A percentile compares a stretch with the other conserved stretches of the same genome.
These are phyloP conservation scores for Raphanus sativus DNA, from an alignment of 345 rosid species.

Conservation along the genomic window DNA sequence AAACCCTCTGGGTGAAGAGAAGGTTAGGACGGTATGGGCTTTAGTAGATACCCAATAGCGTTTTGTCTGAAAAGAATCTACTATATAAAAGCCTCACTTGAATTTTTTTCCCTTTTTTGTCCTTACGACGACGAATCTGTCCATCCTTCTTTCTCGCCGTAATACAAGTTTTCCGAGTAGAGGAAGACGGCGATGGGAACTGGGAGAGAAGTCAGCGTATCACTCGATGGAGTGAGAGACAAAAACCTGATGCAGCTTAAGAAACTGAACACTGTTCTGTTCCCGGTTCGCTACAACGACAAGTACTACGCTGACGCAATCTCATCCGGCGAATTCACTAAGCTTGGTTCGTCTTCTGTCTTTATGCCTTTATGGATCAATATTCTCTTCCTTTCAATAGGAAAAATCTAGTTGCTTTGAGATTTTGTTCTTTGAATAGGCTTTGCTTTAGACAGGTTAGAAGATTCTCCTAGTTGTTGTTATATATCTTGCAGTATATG, in stretches of 20 bases:
- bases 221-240: constrained; percentile 91
- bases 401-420: constrained; percentile 5
- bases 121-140: constrained; percentile 12
- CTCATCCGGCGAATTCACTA: constrained; percentile 85
- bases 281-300: constrained; percentile 93
- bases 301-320: constrained; percentile 89
- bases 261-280: constrained; percentile 89
- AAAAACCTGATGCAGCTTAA: constrained; percentile 96
- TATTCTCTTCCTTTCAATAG: neutral
- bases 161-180: constrained; percentile 23
- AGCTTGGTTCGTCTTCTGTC: constrained; percentile 58
- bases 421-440: constrained; percentile 11
- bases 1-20: neutral
- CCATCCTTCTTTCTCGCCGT: neutral
- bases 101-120: neutral
- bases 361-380: neutral
- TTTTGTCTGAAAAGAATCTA: neutral
- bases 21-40: neutral
- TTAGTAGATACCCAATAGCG: neutral
- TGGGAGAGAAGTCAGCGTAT: constrained; percentile 71
- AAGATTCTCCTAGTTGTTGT: neutral
- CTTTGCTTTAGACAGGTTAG: constrained; percentile 2
- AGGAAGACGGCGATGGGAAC: constrained; percentile 59
- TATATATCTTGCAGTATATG: neutral
- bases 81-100: neutral